Evolutionary conservation across 768 basidiomycete genomes (phyloP).

Genomic region (Mycena amicta): DNA sequence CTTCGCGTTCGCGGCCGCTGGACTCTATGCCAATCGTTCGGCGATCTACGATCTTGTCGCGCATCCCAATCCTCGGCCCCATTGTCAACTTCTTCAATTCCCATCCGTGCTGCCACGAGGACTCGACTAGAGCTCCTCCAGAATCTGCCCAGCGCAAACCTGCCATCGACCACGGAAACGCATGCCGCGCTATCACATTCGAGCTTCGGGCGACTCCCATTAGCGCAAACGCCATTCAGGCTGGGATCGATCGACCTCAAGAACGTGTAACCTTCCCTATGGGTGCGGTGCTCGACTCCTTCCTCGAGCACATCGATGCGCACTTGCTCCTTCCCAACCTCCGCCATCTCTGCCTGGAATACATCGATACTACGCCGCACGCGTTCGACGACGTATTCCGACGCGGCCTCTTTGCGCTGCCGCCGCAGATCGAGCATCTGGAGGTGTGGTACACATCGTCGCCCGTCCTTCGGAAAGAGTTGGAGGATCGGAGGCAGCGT

Average conservation of each 20-base stretch:
- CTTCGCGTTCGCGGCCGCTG: neutral
- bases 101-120: too few relatives aligned
- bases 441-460: conserved; percentile 1
- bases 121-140: too few relatives aligned
- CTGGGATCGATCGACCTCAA: neutral
- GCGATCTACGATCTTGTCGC: too few relatives aligned
- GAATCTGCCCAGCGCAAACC: too few relatives aligned
- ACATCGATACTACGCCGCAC: neutral
- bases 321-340: conserved; percentile 10
- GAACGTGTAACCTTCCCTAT: conserved; percentile 1
- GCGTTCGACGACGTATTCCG: conserved; percentile 15
- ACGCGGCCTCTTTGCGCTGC: conserved; percentile 6
- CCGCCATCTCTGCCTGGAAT: conserved; percentile 14
- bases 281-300: conserved; percentile 6
- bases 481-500: neutral
- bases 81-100: too few relatives aligned
- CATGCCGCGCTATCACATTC: neutral
- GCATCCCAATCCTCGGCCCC: too few relatives aligned
- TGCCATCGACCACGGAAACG: neutral
- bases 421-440: conserved; percentile 13
- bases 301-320: conserved; percentile 11
- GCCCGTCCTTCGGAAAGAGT: neutral
- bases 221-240: neutral
- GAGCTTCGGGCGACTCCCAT: neutral
- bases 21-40: too few relatives aligned